Evolutionary conservation across 2,329 filamentous ascomycete species (phyloP).

Genomic region (Colletotrichum horii): DNA sequence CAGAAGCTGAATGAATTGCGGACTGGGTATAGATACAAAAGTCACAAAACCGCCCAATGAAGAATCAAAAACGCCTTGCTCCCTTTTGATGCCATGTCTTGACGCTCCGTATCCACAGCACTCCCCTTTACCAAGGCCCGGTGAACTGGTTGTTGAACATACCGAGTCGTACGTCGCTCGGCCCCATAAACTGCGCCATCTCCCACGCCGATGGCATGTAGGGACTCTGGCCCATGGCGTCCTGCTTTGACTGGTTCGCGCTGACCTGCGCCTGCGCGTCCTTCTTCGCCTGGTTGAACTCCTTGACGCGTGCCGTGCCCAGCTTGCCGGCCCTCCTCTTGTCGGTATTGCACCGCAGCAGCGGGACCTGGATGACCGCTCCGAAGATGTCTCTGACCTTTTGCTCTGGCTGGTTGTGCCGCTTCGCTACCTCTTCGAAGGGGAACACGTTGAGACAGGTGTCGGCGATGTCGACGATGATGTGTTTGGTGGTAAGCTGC

Average conservation of each 20-base stretch:
- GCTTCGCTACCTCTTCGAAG: conserved; percentile 48
- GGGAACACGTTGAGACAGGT: conserved; percentile 52
- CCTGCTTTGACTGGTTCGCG: not conserved
- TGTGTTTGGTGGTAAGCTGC: conserved; percentile 37
- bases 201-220: conserved; percentile 18
- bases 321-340: conserved; percentile 45
- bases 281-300: conserved; percentile 48
- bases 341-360: conserved; percentile 50
- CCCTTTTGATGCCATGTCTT: not conserved
- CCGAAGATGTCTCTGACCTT: conserved; percentile 53
- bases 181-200: conserved; percentile 18
- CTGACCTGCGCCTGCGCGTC: conserved; percentile 26
- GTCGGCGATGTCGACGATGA: conserved; percentile 55
- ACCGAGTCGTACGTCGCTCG: conserved; percentile 1
- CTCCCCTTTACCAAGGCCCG: conserved; percentile 8
- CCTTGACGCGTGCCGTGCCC: conserved; percentile 44
- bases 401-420: conserved; percentile 45
- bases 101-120: not conserved
- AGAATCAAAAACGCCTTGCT: not conserved
- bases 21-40: conserved; percentile 13
- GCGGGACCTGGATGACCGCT: conserved; percentile 52
- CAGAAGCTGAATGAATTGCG: not conserved
- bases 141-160: not conserved
- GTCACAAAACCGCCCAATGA: not conserved
- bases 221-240: not conserved